Base-by-base conservation (phyloP, 2,329 filamentous ascomycete species). In the Penicillium sp. region DNA sequence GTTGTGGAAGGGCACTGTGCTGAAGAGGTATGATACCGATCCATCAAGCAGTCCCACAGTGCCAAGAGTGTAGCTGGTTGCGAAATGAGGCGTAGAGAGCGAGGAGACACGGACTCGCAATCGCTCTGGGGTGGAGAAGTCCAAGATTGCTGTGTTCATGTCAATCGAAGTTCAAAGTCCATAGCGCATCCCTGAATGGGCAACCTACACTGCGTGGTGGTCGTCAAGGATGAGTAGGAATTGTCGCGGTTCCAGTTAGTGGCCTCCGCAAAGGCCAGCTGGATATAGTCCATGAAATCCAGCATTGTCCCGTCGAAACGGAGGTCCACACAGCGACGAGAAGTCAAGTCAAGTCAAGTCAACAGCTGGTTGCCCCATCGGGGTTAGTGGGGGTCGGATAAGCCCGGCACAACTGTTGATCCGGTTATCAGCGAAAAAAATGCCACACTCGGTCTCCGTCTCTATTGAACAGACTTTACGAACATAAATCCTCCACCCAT, bases 261-360 rank as follows among this genome's bases (percentile, higher is more conserved):
- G 49, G 87, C 86, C 68, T 87, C 80, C 70, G 89, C 88, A 75
- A 95, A 96, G 64, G 89, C 88, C 74, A 87, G 81, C 74, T 95
- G 89, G 76, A 96, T 86, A 77, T 95, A 92, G 74, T 95, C 90
- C 89, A 96, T 95, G 77, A 95, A 96, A 74, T 91, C 87, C 75
- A 93, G 84, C 91, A 96, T 96, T 62, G 67, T 77, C 43, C 27
- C 29, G 52, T 46, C 42, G 47, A 44, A 44, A 32, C 15, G 45
- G 45, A 44, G 51, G 51, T 49, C 44, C 35, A 28, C 25, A 12
- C 32, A n/a, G 38, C 37, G 42, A 24, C 32, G 24, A 40, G 10
- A 28, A 40, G 23, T 3, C 15, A 18, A 5, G 38, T n/a, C 38
- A 25, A 39, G 9, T 20, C 9, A 35, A 35, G 32, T 35, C 23